These are phyloP conservation scores for Colletotrichum euphorbiae DNA, from an alignment of 2,329 filamentous ascomycete species.

Conservation along the genomic window DNA sequence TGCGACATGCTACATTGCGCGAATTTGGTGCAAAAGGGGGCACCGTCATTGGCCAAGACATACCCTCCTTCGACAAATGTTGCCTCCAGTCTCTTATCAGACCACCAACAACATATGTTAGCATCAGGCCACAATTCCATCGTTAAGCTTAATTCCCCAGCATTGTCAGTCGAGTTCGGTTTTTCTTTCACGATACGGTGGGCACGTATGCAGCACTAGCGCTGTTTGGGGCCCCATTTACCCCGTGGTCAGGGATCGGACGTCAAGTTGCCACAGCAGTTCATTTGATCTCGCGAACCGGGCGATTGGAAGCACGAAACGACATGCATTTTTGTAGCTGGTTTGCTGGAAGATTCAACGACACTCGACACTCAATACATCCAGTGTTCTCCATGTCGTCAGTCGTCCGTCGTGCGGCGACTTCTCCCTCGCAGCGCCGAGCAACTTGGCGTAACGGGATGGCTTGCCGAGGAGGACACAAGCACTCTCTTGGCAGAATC, in stretches of 20 bases:
- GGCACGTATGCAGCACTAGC: neutral
- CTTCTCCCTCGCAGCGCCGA: slow-evolving; percentile 37
- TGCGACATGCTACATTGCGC: slow-evolving; percentile 13
- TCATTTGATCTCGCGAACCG: slow-evolving; percentile 33
- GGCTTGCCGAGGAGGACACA: slow-evolving; percentile 38
- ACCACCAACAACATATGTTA: slow-evolving; percentile 3
- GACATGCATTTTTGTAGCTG: neutral
- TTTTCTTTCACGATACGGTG: slow-evolving; percentile 33
- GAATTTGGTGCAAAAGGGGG: slow-evolving; percentile 1
- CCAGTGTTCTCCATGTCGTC: slow-evolving; percentile 2
- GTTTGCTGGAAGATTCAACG: neutral
- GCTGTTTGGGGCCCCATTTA: slow-evolving; percentile 3
- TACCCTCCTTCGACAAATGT: neutral
- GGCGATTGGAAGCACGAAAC: slow-evolving; percentile 14
- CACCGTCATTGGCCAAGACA: slow-evolving; percentile 27
- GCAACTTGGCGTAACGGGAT: slow-evolving; percentile 38
- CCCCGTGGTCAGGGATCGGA: slow-evolving; percentile 7
- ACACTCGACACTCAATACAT: neutral
- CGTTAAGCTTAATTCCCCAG: slow-evolving; percentile 38
- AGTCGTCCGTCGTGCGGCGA: slow-evolving; percentile 33
- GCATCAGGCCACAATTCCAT: slow-evolving; percentile 16
- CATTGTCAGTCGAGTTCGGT: slow-evolving; percentile 4
- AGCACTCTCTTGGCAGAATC: slow-evolving; percentile 39
- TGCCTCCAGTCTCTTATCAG: neutral
- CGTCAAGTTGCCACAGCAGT: slow-evolving; percentile 30